phyloP scores from a whole-genome alignment of 345 rosid genomes.

The Trapa bicornis region DNA sequence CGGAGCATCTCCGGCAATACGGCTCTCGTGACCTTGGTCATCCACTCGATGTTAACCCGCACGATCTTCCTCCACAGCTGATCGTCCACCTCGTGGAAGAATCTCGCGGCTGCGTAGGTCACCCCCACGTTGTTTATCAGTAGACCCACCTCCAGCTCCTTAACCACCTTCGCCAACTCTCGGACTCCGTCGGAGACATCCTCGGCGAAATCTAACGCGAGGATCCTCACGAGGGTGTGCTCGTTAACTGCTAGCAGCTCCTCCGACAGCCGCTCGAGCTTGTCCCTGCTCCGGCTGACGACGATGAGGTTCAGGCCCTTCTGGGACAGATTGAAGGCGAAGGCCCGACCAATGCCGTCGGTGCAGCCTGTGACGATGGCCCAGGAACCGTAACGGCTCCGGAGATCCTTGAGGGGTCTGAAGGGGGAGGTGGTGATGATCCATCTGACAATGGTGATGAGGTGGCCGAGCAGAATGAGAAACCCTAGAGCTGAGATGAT shows the following conservation, averaged over 20 bases:
- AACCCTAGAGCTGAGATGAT: constrained; percentile 30
- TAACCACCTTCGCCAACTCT: constrained; percentile 31
- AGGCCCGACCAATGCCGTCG: constrained; percentile 76
- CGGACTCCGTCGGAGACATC: constrained; percentile 6
- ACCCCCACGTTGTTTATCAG: constrained; percentile 79
- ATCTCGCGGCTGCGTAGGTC: constrained; percentile 63
- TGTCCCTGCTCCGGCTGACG: constrained; percentile 45
- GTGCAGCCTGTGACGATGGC: constrained; percentile 83
- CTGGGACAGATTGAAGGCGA: constrained; percentile 46
- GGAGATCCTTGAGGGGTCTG: constrained; percentile 33
- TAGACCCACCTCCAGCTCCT: constrained; percentile 54
- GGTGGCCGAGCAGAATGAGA: constrained; percentile 26
- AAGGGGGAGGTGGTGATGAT: constrained; percentile 23
- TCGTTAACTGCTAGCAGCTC: constrained; percentile 23
- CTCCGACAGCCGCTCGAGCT: constrained; percentile 29
- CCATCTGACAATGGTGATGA: constrained; percentile 35
- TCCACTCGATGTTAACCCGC: constrained; percentile 56
- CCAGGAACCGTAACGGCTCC: constrained; percentile 61
- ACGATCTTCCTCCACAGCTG: constrained; percentile 46
- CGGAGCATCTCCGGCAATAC: constrained; percentile 52
- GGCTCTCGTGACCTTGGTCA: constrained; percentile 40
- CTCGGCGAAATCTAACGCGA: constrained; percentile 46
- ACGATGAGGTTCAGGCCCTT: constrained; percentile 57
- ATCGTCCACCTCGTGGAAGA: constrained; percentile 74
- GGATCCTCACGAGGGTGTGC: constrained; percentile 22